phyloP scores from a whole-genome alignment of 257 asterid species.

The Oldenlandia corymbosa region DNA sequence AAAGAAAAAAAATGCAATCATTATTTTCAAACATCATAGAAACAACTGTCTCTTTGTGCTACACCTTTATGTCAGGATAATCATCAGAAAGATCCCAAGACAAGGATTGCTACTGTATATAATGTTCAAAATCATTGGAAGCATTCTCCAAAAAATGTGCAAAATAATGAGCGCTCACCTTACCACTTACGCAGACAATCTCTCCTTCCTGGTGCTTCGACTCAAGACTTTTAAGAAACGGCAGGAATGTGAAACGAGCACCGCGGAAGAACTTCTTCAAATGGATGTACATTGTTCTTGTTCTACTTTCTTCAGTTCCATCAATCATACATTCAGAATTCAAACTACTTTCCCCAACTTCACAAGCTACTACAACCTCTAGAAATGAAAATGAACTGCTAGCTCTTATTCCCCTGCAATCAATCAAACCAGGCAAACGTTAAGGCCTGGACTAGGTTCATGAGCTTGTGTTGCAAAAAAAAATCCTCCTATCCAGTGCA shows the following conservation, averaged over 20 bases:
- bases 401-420: conserved; percentile 78
- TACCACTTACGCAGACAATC: conserved; percentile 88
- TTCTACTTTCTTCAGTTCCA: conserved; percentile 33
- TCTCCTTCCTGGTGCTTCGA: conserved; percentile 83
- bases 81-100: neutral
- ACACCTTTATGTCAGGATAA: neutral
- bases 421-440: neutral
- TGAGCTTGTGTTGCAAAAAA: neutral
- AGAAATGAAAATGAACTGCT: conserved; percentile 67
- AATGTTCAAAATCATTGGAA: neutral
- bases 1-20: neutral
- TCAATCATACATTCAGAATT: conserved; percentile 37
- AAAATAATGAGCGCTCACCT: conserved; percentile 43
- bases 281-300: conserved; percentile 59
- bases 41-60: neutral
- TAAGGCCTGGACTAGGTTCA: neutral
- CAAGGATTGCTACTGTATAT: neutral
- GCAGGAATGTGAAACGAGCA: conserved; percentile 67
- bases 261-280: conserved; percentile 95
- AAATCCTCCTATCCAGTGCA: neutral
- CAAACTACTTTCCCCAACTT: conserved; percentile 45
- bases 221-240: conserved; percentile 76
- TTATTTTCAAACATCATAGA: conserved; percentile 1
- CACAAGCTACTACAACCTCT: conserved; percentile 88
- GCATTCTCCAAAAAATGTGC: conserved; percentile 11